Evolutionary conservation across 2,329 filamentous ascomycete species (phyloP), one percentile per base, ranked within the genome.

Genomic region (Trichoderma atrobrunneum): DNA sequence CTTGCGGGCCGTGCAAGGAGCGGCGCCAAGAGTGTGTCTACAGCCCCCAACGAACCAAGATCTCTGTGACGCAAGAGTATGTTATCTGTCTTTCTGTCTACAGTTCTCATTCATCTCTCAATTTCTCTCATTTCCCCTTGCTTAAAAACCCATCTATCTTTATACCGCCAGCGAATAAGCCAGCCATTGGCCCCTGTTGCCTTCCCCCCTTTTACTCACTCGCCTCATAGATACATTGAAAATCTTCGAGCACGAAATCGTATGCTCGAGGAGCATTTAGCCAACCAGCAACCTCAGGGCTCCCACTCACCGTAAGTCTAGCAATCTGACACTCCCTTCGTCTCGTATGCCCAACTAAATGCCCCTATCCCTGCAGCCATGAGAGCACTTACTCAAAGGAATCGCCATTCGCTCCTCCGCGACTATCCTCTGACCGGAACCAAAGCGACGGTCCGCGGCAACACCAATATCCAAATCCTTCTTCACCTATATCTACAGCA

Each of bases 11-110:
- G 26, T 69, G 66, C n/a, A 69, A 69, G 56, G 66, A 69, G 56
- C 66, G 66, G n/a, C 66, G 66, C 16, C 66, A 69, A 28, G 66
- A 69, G n/a, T 69, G 66, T 12, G 56, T 69, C 56, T 69, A 69
- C n/a, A 69, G 66, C 51, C 66, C 66, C 16, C 66, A 69, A 18
- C 66, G 66, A 57, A 69, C 66, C 21, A 69, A 69, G 56, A 61
- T 69, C 5, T 69, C 66, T 8, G 66, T 69, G 56, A 69, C 66
- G 24, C 66, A 69, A 34, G 66, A 69, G 66, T 69, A 69, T 60
- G 66, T 61, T 43, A 10, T 43, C 32, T 60, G 18, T 24, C 14
- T 57, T 21, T 24, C 32, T 39, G 30, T 62, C 21, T 30, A 7
- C 26, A 30, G 11, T 18, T 5, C 11, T 36, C 14, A 21, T 24